These are phyloP conservation scores for Blepharisma japonicum DNA, from an alignment of 73 alveolate genomes.

Conservation along the genomic window DNA sequence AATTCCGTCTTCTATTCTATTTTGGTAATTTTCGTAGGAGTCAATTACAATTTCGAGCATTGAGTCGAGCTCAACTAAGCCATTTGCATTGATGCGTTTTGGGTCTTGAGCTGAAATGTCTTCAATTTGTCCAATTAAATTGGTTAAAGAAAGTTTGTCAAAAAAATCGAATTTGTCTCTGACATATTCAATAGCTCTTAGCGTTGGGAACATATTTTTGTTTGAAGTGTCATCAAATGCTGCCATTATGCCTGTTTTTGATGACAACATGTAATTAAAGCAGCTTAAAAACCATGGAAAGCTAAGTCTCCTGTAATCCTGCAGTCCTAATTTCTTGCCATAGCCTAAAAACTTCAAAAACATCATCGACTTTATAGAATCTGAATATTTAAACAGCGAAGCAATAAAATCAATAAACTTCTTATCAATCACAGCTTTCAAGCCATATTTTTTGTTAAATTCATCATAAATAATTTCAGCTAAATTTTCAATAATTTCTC, in stretches of 20 bases:
- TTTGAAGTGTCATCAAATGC: constrained; percentile 19
- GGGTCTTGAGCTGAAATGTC: background rate
- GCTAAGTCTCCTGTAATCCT: background rate
- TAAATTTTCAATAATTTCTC: background rate
- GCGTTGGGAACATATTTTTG: constrained; percentile 24
- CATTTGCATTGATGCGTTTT: background rate
- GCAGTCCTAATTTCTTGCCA: background rate
- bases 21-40: background rate
- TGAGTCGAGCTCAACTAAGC: constrained; percentile 9
- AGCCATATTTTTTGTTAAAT: constrained; percentile 21
- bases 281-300: background rate
- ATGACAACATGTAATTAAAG: background rate
- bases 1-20: constrained; percentile 6
- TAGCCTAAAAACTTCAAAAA: background rate
- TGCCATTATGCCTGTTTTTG: background rate
- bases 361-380: background rate
- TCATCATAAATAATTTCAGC: constrained; percentile 25
- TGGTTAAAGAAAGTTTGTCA: background rate
- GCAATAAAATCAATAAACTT: constrained; percentile 7
- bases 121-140: background rate
- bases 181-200: background rate
- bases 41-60: background rate
- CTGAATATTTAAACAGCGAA: background rate
- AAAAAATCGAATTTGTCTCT: background rate
- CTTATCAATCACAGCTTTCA: constrained; percentile 25